Base-by-base conservation (phyloP, 179 eudicot species). In the Actinidia polygama region DNA sequence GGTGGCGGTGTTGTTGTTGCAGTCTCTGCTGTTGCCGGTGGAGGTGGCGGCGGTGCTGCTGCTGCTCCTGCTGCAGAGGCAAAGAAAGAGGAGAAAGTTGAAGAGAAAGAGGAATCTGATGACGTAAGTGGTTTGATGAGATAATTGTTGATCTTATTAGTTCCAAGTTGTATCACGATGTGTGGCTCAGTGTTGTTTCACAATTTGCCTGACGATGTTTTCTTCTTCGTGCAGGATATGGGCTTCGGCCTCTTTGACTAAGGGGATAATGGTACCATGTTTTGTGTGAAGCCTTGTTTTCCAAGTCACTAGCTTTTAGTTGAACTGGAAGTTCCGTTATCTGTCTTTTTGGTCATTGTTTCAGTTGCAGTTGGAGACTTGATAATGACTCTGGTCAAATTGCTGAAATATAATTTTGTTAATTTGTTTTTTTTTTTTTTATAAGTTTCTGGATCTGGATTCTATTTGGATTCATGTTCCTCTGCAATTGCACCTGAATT, bases 41-140 rank as follows among this genome's bases (percentile, higher is more conserved):
- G 58, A 0, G 85, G 83, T 18, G 78, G 81, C 1, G 77, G 81
- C 1, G 80, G 68, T 57, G 85, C 26, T 71, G 81, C 82, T 26
- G 73, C 78, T 59, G 70, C 77, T 58, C 58, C 78, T 36, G 82
- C 78, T 50, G 86, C 79, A 72, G 86, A 79, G 68, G 11, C 83
- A 73, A 84, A 79, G 86, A 84, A 84, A 74, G 86, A 84, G 59
- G 86, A 79, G 80, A 80, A 79, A 73, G 83, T 79, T 61, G 86
- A 84, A 53, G 86, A 83, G 82, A 83, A 83, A 44, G 86, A 55
- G 76, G 86, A 80, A 49, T 73, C 86, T 0, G 86, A 84, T 24
- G 86, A 80, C 30, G 85, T 83, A 68, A 77, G 77, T 14, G 46
- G 15, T 59, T 51, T 71, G 8, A 14, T 61, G 64, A 16, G 10